These are phyloP conservation scores for Purpureocillium takamizusanense DNA, from an alignment of 2,329 filamentous ascomycete genomes.

Conservation along the genomic window DNA sequence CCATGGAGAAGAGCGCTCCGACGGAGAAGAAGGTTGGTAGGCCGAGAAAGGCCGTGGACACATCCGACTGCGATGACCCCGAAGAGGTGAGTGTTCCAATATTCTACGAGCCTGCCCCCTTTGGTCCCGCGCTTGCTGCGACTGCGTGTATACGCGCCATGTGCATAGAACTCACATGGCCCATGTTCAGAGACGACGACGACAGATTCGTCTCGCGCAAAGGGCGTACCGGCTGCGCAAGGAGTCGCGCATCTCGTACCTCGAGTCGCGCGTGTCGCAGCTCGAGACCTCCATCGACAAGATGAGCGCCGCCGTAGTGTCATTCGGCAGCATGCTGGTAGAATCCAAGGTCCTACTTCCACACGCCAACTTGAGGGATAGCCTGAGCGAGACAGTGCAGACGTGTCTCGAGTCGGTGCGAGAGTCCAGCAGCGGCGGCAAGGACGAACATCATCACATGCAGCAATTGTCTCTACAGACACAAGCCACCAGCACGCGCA, in stretches of 20 bases:
- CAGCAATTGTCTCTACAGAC: neutral
- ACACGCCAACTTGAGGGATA: slow-evolving; percentile 5
- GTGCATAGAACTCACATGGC: too few relatives aligned
- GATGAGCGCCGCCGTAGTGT: slow-evolving; percentile 41
- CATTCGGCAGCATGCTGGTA: slow-evolving; percentile 9
- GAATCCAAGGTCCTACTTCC: slow-evolving; percentile 6
- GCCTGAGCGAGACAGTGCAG: slow-evolving; percentile 8
- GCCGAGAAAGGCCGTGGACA: neutral
- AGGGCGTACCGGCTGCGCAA: slow-evolving; percentile 72
- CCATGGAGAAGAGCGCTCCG: too few relatives aligned
- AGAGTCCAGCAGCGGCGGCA: neutral
- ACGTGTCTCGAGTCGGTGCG: slow-evolving; percentile 5
- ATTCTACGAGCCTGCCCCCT: too few relatives aligned
- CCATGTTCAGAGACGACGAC: slow-evolving; percentile 45
- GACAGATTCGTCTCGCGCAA: slow-evolving; percentile 73
- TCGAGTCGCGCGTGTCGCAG: slow-evolving; percentile 56
- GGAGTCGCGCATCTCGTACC: slow-evolving; percentile 61
- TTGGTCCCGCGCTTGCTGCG: too few relatives aligned
- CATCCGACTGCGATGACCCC: neutral
- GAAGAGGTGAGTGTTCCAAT: slow-evolving; percentile 5
- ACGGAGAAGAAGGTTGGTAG: neutral
- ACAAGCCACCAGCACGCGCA: neutral
- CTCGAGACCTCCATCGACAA: slow-evolving; percentile 58
- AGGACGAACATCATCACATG: neutral
- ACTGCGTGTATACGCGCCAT: too few relatives aligned